Evolutionary conservation across 2,329 filamentous ascomycete genomes (phyloP).

Genomic region (Pestalotiopsis sp.): DNA sequence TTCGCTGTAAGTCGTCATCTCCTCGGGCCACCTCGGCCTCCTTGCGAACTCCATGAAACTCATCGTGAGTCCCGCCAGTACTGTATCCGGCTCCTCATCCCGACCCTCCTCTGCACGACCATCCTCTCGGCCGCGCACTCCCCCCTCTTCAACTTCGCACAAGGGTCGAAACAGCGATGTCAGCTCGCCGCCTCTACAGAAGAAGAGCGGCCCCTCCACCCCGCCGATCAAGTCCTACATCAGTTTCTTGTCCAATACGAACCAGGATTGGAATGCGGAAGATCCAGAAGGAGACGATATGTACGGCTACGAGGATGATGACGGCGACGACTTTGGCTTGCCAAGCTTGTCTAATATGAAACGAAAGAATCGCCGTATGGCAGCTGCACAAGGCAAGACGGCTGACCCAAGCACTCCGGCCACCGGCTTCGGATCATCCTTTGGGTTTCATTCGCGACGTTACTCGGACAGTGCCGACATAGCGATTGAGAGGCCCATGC

Average conservation of each 20-base stretch:
- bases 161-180: conserved; percentile 57
- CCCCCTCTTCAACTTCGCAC: conserved; percentile 62
- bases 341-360: conserved; percentile 93
- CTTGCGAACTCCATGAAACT: neutral
- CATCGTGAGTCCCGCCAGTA: conserved; percentile 42
- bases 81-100: conserved; percentile 59
- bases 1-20: conserved; percentile 61
- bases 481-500: conserved; percentile 81
- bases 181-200: conserved; percentile 52
- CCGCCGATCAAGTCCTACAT: conserved; percentile 76
- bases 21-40: neutral
- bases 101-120: conserved; percentile 77
- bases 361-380: conserved; percentile 63
- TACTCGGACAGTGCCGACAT: conserved; percentile 91
- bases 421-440: conserved; percentile 37
- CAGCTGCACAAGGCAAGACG: conserved; percentile 43
- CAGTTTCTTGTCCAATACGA: conserved; percentile 78
- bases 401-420: conserved; percentile 34
- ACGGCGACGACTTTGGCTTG: conserved; percentile 93
- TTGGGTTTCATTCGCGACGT: conserved; percentile 49
- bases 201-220: conserved; percentile 48
- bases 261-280: conserved; percentile 79
- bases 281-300: conserved; percentile 68
- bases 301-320: conserved; percentile 80
- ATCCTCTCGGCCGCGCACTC: conserved; percentile 70